Conservation (phyloP, 441 rosid genomes). For the Mallotus repandus region DNA sequence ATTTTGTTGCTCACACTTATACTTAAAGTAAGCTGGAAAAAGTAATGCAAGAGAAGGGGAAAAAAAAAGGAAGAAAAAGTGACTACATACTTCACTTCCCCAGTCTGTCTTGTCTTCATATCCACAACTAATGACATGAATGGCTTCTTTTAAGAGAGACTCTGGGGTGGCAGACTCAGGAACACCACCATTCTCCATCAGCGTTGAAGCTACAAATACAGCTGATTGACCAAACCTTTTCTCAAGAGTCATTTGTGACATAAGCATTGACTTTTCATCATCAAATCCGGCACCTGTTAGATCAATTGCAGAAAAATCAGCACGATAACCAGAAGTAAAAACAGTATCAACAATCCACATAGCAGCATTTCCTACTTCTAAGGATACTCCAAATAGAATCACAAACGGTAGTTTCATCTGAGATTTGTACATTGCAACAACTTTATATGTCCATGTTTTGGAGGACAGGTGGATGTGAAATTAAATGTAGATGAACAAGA, state of each 20-base stretch:
- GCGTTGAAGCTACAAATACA: slow-evolving; percentile 95
- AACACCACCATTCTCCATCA: slow-evolving; percentile 98
- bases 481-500: too few species aligned
- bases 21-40: background rate
- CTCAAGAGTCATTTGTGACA: slow-evolving; percentile 99
- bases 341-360: background rate
- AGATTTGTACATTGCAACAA: background rate
- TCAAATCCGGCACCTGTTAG: slow-evolving; percentile 89
- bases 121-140: slow-evolving; percentile 99
- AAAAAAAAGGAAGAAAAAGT: slow-evolving; percentile 2
- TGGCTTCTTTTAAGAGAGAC: slow-evolving; percentile 95
- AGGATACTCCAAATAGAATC: background rate
- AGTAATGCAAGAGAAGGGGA: background rate
- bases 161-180: slow-evolving; percentile 96
- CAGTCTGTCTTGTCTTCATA: slow-evolving; percentile 99
- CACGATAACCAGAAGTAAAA: slow-evolving; percentile 1
- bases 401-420: background rate
- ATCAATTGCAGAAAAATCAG: background rate
- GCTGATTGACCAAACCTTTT: slow-evolving; percentile 95
- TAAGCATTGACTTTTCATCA: slow-evolving; percentile 90
- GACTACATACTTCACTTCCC: slow-evolving; percentile 78
- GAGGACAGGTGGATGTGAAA: background rate
- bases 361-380: background rate
- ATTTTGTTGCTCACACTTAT: background rate
- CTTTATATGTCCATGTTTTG: background rate